Conservation (phyloP, 2,329 filamentous ascomycete genomes). For the Phialemonium atrogriseum region DNA sequence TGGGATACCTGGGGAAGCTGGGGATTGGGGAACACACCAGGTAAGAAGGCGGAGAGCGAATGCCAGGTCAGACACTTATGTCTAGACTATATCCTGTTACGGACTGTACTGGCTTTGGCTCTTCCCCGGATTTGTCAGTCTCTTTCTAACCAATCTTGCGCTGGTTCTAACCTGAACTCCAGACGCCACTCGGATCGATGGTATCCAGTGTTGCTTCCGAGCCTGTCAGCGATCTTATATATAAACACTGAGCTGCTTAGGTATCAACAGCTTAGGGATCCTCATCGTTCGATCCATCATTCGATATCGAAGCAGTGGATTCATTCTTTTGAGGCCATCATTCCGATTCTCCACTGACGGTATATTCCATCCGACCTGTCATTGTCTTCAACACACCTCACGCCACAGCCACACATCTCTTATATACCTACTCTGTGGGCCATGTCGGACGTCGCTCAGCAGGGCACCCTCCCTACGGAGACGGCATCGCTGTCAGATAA, state of each 20-base stretch:
- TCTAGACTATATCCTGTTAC: neutral
- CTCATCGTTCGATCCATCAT: neutral
- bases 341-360: neutral
- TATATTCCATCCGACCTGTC: neutral
- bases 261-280: conserved; percentile 1
- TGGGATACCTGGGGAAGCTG: no score
- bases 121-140: neutral
- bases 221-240: neutral
- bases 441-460: neutral
- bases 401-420: no score
- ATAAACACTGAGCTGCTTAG: neutral
- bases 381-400: no score
- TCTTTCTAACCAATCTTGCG: neutral
- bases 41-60: no score
- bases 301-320: neutral
- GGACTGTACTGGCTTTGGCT: neutral
- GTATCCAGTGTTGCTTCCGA: neutral
- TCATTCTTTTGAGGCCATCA: neutral
- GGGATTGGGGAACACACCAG: no score
- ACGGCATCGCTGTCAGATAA: neutral
- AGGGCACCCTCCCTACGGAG: neutral
- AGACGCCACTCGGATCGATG: conserved; percentile 1
- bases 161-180: no score
- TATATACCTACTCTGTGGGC: neutral
- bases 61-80: no score